Evolutionary conservation across 2,329 filamentous ascomycete genomes (phyloP).

Genomic region (Penicillium sp.): DNA sequence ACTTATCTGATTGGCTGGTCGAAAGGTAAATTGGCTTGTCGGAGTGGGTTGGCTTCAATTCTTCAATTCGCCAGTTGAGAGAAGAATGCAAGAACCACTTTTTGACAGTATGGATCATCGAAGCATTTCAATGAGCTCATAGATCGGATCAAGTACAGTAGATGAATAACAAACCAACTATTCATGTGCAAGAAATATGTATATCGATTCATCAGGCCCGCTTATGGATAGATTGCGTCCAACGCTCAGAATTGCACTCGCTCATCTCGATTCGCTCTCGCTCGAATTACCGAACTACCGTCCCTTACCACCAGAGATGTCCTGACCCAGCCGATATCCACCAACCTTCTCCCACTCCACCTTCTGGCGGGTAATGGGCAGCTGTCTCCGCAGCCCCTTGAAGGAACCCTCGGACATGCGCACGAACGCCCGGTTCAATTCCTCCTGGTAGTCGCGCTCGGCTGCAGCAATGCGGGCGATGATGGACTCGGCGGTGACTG

Average conservation of each 20-base stretch:
- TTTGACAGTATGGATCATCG: too few relatives aligned
- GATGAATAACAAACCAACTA: too few relatives aligned
- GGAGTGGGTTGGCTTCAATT: neutral
- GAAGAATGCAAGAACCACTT: neutral
- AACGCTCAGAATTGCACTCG: slow-evolving; percentile 9
- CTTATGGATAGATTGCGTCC: slow-evolving; percentile 8
- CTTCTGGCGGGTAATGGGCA: slow-evolving; percentile 97
- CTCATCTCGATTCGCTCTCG: neutral
- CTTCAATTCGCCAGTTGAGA: neutral
- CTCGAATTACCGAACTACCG: slow-evolving; percentile 3
- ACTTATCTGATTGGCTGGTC: neutral
- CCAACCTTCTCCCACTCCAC: slow-evolving; percentile 99
- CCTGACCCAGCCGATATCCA: slow-evolving; percentile 84
- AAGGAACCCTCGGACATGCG: slow-evolving; percentile 92
- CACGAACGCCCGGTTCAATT: slow-evolving; percentile 88
- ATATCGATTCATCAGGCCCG: slow-evolving; percentile 5
- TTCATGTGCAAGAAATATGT: slow-evolving; percentile 8
- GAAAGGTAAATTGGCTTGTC: neutral
- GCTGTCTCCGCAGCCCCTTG: slow-evolving; percentile 87
- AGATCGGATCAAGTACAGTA: neutral
- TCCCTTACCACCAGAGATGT: slow-evolving; percentile 71
- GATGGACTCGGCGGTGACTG: slow-evolving; percentile 70
- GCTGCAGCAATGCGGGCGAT: slow-evolving; percentile 75
- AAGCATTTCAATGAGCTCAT: too few relatives aligned
- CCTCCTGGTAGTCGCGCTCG: slow-evolving; percentile 95